A percentile compares a stretch with the other conserved stretches of the same genome.
Evolutionary conservation across 371 early-diverging fungal genomes (phyloP).

Genomic region (Haplosporangium sp.): DNA sequence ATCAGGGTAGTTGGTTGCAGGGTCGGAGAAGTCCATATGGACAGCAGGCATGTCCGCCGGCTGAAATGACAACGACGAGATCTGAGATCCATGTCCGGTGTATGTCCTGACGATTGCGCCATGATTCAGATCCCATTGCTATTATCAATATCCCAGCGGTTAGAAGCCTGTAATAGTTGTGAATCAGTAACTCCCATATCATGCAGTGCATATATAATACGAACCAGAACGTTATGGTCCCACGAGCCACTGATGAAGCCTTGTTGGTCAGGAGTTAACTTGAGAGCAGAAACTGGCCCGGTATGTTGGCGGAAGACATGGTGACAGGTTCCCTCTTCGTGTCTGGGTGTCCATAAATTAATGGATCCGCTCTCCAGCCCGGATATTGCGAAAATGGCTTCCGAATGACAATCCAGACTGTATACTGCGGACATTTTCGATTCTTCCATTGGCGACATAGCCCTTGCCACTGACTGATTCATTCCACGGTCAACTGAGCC

Average conservation of each 20-base stretch:
- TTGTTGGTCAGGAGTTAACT: slow-evolving; percentile 80
- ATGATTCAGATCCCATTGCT: slow-evolving; percentile 93
- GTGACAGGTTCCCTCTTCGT: slow-evolving; percentile 92
- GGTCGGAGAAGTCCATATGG: slow-evolving; percentile 39
- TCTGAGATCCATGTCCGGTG: slow-evolving; percentile 81
- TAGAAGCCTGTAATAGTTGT: no score
- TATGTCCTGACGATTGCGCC: slow-evolving; percentile 80
- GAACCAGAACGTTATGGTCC: slow-evolving; percentile 84
- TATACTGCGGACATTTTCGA: slow-evolving; percentile 89
- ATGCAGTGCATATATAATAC: background rate
- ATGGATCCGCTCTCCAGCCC: slow-evolving; percentile 80
- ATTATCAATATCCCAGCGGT: slow-evolving; percentile 25
- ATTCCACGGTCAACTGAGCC: slow-evolving; percentile 22
- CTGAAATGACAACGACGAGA: slow-evolving; percentile 79
- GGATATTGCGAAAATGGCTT: slow-evolving; percentile 64
- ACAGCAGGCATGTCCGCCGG: slow-evolving; percentile 60
- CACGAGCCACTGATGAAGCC: slow-evolving; percentile 91
- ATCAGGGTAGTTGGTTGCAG: slow-evolving; percentile 36
- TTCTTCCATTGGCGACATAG: slow-evolving; percentile 52
- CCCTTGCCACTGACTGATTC: slow-evolving; percentile 14
- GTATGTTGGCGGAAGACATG: slow-evolving; percentile 83
- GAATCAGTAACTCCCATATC: no score
- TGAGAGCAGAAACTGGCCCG: slow-evolving; percentile 85
- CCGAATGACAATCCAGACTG: slow-evolving; percentile 91
- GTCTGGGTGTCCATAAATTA: slow-evolving; percentile 88